These are phyloP conservation scores for Leccinum incarnatum DNA, from an alignment of 768 basidiomycete species.

Conservation along the genomic window DNA sequence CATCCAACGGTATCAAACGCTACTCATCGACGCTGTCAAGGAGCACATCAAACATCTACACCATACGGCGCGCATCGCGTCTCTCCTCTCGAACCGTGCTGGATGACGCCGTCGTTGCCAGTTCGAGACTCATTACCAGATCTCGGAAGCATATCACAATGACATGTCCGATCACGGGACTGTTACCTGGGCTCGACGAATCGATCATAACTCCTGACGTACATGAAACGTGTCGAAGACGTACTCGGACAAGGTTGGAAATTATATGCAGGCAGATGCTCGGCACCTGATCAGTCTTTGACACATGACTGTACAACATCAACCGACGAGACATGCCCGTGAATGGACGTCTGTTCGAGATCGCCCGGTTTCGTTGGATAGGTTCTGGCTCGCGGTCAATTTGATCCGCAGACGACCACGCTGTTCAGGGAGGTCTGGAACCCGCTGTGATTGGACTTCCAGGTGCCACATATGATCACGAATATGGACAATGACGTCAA, in stretches of 20 bases:
- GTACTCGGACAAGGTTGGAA: constrained; percentile 99
- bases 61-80: constrained; percentile 62
- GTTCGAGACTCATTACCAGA: constrained; percentile 96
- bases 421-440: constrained; percentile 98
- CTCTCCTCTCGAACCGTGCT: background rate
- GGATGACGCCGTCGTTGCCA: constrained; percentile 26
- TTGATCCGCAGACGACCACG: constrained; percentile 97
- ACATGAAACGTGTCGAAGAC: constrained; percentile 99
- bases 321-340: constrained; percentile 90
- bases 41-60: constrained; percentile 95
- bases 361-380: constrained; percentile 73
- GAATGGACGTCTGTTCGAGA: constrained; percentile 89
- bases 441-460: constrained; percentile 91
- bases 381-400: constrained; percentile 92
- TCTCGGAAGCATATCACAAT: constrained; percentile 90
- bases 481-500: constrained; percentile 99
- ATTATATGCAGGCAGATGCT: constrained; percentile 95
- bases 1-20: constrained; percentile 98
- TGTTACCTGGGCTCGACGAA: constrained; percentile 99
- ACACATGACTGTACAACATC: constrained; percentile 96
- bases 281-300: constrained; percentile 90
- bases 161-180: constrained; percentile 90
- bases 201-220: constrained; percentile 90
- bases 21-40: constrained; percentile 97
- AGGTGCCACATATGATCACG: constrained; percentile 89